These are phyloP conservation scores for Blastocladiella britannica DNA, from an alignment of 192 early-diverging fungal species.

Conservation along the genomic window DNA sequence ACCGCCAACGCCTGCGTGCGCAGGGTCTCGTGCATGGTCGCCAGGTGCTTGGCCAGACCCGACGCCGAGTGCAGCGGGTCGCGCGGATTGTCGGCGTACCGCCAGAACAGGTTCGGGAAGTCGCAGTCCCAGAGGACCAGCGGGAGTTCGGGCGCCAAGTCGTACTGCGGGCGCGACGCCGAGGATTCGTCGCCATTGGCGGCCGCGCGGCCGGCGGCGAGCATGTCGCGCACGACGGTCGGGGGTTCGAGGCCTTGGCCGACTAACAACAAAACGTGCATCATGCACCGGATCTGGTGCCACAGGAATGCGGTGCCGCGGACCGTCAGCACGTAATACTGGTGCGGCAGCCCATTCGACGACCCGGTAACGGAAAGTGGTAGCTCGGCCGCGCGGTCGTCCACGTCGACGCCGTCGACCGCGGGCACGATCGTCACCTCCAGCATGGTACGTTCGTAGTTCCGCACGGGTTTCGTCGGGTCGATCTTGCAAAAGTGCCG, in stretches of 20 bases:
- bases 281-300: slow-evolving; percentile 97
- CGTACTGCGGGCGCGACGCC: slow-evolving; percentile 77
- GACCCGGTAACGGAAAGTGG: too few relatives aligned
- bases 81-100: slow-evolving; percentile 5
- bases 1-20: not conserved
- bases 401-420: slow-evolving; percentile 8
- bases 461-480: slow-evolving; percentile 53
- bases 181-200: too few relatives aligned
- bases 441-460: slow-evolving; percentile 54
- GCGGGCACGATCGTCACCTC: slow-evolving; percentile 36
- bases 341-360: not conserved
- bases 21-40: not conserved
- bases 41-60: not conserved
- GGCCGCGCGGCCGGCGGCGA: slow-evolving; percentile 37
- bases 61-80: not conserved
- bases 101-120: slow-evolving; percentile 44
- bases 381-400: not conserved
- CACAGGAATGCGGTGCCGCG: slow-evolving; percentile 79
- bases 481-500: slow-evolving; percentile 93
- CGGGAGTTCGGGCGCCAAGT: slow-evolving; percentile 76
- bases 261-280: slow-evolving; percentile 66
- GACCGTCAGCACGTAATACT: slow-evolving; percentile 52
- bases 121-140: slow-evolving; percentile 74
- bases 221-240: slow-evolving; percentile 37
- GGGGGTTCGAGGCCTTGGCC: slow-evolving; percentile 61